phyloP scores from a whole-genome alignment of 179 eudicot species.

The Vitellaria paradoxa region DNA sequence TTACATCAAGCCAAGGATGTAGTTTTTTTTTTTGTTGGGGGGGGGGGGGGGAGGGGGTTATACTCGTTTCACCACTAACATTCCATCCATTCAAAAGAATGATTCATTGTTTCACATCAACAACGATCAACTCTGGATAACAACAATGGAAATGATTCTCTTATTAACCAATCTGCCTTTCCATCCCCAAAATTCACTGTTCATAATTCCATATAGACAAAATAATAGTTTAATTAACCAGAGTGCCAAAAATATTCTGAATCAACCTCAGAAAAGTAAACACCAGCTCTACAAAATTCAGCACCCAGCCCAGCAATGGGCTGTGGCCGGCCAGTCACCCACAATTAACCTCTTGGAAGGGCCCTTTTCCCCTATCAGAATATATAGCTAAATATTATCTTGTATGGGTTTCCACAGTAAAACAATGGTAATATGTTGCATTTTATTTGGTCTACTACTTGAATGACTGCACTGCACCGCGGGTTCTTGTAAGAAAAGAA shows the following conservation, averaged over 20 bases:
- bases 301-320: constrained; percentile 9
- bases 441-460: constrained; percentile 28
- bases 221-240: neutral
- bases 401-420: neutral
- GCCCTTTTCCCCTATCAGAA: neutral
- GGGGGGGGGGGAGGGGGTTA: no score
- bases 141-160: no score
- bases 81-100: no score
- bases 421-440: neutral
- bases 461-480: constrained; percentile 48
- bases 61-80: no score
- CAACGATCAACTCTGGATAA: no score
- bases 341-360: neutral
- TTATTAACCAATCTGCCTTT: neutral
- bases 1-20: no score
- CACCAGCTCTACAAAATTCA: constrained; percentile 28
- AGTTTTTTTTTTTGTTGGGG: no score
- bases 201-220: neutral
- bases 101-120: no score
- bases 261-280: neutral
- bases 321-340: neutral
- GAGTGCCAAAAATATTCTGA: neutral
- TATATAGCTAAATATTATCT: neutral
- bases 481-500: constrained; percentile 57
- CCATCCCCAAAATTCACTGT: neutral